Evolutionary conservation across 805 yeast species (phyloP), one percentile per base, ranked within the genome.

Genomic region (Alloascoidea africana): DNA sequence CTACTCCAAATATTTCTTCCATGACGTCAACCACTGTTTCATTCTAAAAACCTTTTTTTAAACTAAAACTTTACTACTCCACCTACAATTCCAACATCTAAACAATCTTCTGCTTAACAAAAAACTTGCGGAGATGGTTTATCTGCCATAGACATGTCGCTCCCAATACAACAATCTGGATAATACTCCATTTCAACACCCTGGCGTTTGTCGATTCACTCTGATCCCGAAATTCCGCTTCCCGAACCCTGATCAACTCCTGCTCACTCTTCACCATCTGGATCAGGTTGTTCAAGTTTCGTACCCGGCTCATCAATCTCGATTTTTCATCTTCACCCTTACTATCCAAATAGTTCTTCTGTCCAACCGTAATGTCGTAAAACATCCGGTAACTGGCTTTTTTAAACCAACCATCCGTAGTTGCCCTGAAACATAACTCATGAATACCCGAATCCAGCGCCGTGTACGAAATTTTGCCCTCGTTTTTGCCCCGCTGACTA

Each of bases 381-480:
- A 73, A 73, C 36, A 89, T 66, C 54, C 93, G 71, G 47, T 85
- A 77, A 42, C 58, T 59, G 42, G 62, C 41, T 49, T 70, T 69
- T 41, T 71, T 64, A 49, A 81, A 65, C 76, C 86, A 80, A 38
- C 81, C 84, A 35, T 57, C 53, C 17, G 52, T 46, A 34, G 55
- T 8, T n/a, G 75, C 75, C 32, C 73, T 76, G 55, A 86, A 61
- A 60, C 96, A 86, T 48, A 87, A 66, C 49, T 68, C 67, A 63
- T 86, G 96, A 54, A 81, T 93, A 30, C 96, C 96, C 6, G 78
- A 63, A 39, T 82, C 94, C 35, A 74, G 60, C 1, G 96, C 81
- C 11, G 87, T 78, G 63, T 82, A 86, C 18, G 86, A 68, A 55
- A 84, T 81, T 43, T 76, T 77, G 13, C 85, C 82, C 32, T 55